Conservation (phyloP, 176 grass and related monocot genomes). For the Aegilops tauschii region DNA sequence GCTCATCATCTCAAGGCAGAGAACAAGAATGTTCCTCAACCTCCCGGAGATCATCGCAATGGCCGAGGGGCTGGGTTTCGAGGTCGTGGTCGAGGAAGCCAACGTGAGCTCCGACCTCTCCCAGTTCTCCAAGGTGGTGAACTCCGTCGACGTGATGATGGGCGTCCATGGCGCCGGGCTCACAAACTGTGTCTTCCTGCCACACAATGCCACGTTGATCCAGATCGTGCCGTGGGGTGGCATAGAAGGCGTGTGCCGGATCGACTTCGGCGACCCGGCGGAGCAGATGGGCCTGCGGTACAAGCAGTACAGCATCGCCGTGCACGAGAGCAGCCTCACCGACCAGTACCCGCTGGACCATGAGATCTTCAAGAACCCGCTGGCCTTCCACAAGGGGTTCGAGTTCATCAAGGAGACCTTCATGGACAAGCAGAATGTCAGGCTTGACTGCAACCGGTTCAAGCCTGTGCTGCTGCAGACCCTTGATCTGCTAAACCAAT, state of each 20-base stretch:
- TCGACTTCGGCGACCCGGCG: constrained; percentile 63
- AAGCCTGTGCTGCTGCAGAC: constrained; percentile 54
- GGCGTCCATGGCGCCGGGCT: constrained; percentile 84
- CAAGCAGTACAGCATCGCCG: constrained; percentile 75
- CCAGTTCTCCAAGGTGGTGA: constrained; percentile 65
- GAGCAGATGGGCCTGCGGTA: constrained; percentile 61
- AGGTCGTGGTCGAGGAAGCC: constrained; percentile 66
- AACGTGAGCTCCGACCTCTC: constrained; percentile 45
- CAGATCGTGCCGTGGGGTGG: constrained; percentile 90
- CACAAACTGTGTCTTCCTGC: constrained; percentile 42
- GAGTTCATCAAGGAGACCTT: constrained; percentile 66
- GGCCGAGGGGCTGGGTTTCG: constrained; percentile 65
- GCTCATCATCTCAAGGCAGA: constrained; percentile 73
- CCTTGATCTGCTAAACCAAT: constrained; percentile 76
- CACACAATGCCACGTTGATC: constrained; percentile 57
- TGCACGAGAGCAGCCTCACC: constrained; percentile 70
- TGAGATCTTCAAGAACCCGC: constrained; percentile 70
- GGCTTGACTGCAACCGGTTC: constrained; percentile 71
- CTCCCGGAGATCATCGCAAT: constrained; percentile 44
- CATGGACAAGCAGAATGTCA: constrained; percentile 87
- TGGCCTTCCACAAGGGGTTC: constrained; percentile 64
- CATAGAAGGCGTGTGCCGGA: constrained; percentile 60
- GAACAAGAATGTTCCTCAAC: constrained; percentile 71
- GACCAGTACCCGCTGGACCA: constrained; percentile 58
- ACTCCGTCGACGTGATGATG: constrained; percentile 80